phyloP scores from a whole-genome alignment of 169 alveolate genomes.

The Plasmodium gallinaceum region DNA sequence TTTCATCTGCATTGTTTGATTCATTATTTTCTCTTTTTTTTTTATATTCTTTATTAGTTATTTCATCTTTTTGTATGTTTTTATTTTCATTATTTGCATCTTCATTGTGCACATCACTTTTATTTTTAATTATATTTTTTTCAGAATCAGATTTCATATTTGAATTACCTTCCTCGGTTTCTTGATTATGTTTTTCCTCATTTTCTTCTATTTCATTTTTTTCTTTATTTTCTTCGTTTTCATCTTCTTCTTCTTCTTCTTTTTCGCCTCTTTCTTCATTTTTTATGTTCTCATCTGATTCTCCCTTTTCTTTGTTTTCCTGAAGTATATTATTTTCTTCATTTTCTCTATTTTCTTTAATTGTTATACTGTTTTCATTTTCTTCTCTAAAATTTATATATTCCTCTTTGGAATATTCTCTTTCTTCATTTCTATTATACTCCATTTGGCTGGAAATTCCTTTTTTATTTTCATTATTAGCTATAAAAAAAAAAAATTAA shows the following conservation, averaged over 20 bases:
- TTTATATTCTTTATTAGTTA: background rate
- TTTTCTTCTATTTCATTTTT: background rate
- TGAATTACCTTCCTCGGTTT: background rate
- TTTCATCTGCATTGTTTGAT: background rate
- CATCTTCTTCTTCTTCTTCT: background rate
- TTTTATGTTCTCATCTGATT: slow-evolving; percentile 1
- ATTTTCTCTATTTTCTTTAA: background rate
- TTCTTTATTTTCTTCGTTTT: background rate
- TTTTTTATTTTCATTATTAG: background rate
- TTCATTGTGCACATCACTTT: slow-evolving; percentile 4
- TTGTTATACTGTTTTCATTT: background rate
- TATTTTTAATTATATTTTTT: background rate
- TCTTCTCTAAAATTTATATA: background rate
- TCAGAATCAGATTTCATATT: background rate
- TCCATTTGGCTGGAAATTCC: slow-evolving; percentile 5
- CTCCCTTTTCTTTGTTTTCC: background rate
- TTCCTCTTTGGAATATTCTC: slow-evolving; percentile 27
- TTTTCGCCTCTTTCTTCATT: background rate
- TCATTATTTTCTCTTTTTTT: background rate
- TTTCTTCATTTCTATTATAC: slow-evolving; percentile 4
- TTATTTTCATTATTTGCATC: slow-evolving; percentile 1
- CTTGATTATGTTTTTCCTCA: background rate
- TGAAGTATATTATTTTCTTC: background rate
- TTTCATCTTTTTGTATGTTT: slow-evolving; percentile 11
- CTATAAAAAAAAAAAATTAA: slow-evolving; percentile 6